These are phyloP conservation scores for Wickerhamia fluorescens DNA, from an alignment of 805 yeast species.

Conservation along the genomic window DNA sequence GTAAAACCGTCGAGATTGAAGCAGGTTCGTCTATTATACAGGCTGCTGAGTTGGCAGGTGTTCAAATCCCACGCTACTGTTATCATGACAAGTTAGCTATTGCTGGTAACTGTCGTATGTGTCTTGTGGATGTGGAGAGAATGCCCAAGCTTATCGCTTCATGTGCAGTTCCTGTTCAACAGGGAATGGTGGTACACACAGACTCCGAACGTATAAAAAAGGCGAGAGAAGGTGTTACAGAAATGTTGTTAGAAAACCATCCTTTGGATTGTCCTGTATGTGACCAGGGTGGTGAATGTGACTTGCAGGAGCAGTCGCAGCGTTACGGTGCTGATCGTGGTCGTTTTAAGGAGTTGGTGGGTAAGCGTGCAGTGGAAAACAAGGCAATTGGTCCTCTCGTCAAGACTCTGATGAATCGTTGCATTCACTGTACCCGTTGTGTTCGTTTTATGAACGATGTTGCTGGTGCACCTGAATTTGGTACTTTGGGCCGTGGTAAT, in stretches of 20 bases:
- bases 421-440: conserved; percentile 90
- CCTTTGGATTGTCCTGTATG: conserved; percentile 91
- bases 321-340: conserved; percentile 85
- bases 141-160: conserved; percentile 88
- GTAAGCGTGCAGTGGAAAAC: conserved; percentile 87
- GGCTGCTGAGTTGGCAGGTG: conserved; percentile 90
- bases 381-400: conserved; percentile 86
- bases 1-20: conserved; percentile 67
- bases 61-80: conserved; percentile 81
- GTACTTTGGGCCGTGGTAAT: conserved; percentile 85
- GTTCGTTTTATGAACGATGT: conserved; percentile 84
- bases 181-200: conserved; percentile 83
- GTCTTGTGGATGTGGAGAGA: conserved; percentile 81
- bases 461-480: conserved; percentile 90
- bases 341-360: conserved; percentile 71
- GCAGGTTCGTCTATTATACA: conserved; percentile 85
- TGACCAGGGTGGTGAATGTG: conserved; percentile 95
- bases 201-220: conserved; percentile 69
- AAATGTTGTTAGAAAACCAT: conserved; percentile 80
- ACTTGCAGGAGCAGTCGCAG: conserved; percentile 78
- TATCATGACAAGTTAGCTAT: conserved; percentile 86
- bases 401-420: conserved; percentile 87
- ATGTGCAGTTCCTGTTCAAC: conserved; percentile 87
- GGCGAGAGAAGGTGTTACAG: conserved; percentile 87
- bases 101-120: conserved; percentile 93